A percentile compares a stretch with the other conserved stretches of the same genome.
phyloP scores from a whole-genome alignment of 2,329 filamentous ascomycete species.

The Aspergillus sp. region DNA sequence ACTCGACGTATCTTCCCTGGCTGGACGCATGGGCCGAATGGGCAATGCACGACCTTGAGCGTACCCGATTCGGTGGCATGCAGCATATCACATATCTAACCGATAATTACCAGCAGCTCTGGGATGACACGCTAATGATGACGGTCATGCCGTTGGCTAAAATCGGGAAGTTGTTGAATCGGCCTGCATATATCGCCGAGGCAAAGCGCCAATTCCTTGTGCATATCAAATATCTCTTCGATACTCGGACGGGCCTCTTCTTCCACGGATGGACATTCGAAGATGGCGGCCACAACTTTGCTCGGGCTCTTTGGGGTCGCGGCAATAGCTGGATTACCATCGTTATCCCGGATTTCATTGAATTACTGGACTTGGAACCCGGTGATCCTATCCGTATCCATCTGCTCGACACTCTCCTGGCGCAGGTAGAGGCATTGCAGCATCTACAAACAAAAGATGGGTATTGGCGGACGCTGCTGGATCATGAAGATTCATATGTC shows the following conservation, averaged over 20 bases:
- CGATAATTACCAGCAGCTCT: constrained; percentile 72
- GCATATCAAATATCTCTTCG: constrained; percentile 77
- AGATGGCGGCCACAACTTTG: constrained; percentile 65
- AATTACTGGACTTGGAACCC: constrained; percentile 63
- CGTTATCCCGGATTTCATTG: constrained; percentile 76
- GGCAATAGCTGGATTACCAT: constrained; percentile 71
- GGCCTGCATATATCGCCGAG: constrained; percentile 73
- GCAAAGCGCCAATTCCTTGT: constrained; percentile 75
- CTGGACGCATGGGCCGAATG: constrained; percentile 80
- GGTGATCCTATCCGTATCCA: constrained; percentile 61
- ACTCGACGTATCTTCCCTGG: constrained; percentile 71
- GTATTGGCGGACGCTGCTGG: constrained; percentile 73
- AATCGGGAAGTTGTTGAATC: constrained; percentile 68
- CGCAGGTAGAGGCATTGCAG: constrained; percentile 67
- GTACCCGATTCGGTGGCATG: constrained; percentile 70
- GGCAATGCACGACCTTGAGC: constrained; percentile 73
- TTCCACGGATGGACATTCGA: constrained; percentile 71
- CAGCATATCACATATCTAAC: constrained; percentile 74
- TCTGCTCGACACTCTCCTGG: constrained; percentile 57
- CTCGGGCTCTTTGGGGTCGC: constrained; percentile 56
- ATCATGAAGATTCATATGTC: constrained; percentile 70
- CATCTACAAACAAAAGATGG: constrained; percentile 63
- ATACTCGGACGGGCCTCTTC: constrained; percentile 69
- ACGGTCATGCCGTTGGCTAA: constrained; percentile 78
- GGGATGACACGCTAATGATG: constrained; percentile 90